Base-by-base conservation (phyloP, 2,329 filamentous ascomycete species). In the Coniochaeta sp. region DNA sequence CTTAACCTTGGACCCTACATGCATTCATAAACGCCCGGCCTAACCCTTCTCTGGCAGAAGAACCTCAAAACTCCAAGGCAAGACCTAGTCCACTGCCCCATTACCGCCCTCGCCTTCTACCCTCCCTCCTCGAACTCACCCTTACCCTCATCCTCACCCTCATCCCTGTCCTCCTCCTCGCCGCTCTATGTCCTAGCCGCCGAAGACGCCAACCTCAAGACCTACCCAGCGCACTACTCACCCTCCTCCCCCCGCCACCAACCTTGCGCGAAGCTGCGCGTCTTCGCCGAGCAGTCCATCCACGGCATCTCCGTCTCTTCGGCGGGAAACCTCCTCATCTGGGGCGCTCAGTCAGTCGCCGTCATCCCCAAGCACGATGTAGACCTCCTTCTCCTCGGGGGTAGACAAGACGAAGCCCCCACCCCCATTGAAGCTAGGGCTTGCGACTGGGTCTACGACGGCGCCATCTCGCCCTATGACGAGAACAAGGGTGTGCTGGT, bases 371-470 rank as follows among this genome's bases (percentile, higher is more conserved):
- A 55, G 31, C 69, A 55, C n/a, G 49, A 54, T 8, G 33, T 76
- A 57, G 67, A 67, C 20, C 49, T 57, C 32, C 50, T 78, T 14
- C 54, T 69, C 16, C 57, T 59, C 3, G 61, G 63, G 4, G 53
- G n/a, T n/a, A n/a, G n/a, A n/a, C n/a, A 64, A 27, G 45, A 47
- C 10, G 42, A 20, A 2, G 54, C 54, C 7, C 31, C 26, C 13
- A 33, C 60, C 35, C 20, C 24, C 6, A 16, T 12, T 20, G 14
- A 22, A 14, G 14, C 22, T 22, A 65, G 65, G 3, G 78, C 80
- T 2, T 75, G 79, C 5, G 90, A 95, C 67, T 94, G 90, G 89
- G 83, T 95, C 56, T 79, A 92, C 59, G 82, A 89, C 64, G 85
- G 78, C 32, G 70, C 73, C 30, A 67, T 85, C 52, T 79, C 77